These are phyloP conservation scores for Acacia crassicarpa DNA, from an alignment of 306 rosid species.

Conservation along the genomic window DNA sequence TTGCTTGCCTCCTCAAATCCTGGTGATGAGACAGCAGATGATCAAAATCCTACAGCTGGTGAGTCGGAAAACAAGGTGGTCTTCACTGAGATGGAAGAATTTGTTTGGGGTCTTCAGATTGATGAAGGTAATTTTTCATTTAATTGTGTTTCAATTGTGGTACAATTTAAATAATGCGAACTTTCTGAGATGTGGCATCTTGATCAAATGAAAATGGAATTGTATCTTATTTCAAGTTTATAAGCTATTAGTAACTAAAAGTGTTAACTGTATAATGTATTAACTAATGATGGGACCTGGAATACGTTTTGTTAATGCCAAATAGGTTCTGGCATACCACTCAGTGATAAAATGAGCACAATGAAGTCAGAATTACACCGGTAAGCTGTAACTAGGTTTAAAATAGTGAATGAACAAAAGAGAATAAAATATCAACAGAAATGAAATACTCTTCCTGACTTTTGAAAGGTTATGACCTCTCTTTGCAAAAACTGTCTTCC, in stretches of 20 bases:
- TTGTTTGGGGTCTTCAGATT: conserved; percentile 92
- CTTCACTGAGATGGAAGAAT: conserved; percentile 96
- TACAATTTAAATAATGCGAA: not conserved
- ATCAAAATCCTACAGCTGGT: conserved; percentile 49
- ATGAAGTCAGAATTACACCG: not conserved
- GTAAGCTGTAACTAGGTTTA: not conserved
- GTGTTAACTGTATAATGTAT: not conserved
- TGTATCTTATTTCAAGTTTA: not conserved
- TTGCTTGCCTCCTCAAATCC: conserved; percentile 61
- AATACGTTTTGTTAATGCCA: too few relatives aligned
- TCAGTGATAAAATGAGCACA: not conserved
- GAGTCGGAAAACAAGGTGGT: conserved; percentile 84
- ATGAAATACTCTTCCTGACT: not conserved
- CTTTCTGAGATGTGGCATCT: conserved; percentile 12
- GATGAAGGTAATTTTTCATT: conserved; percentile 66
- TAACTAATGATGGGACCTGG: not conserved
- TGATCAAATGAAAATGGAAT: conserved; percentile 12
- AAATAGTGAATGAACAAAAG: not conserved
- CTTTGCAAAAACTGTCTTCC: not conserved
- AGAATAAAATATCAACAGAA: not conserved
- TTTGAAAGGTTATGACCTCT: not conserved
- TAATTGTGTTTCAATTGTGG: not conserved
- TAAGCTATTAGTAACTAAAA: not conserved
- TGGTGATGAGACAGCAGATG: conserved; percentile 51
- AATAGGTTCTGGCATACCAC: not conserved